A percentile compares a stretch with the other conserved stretches of the same genome.
Evolutionary conservation across 176 grass and related monocot genomes (phyloP).

Genomic region (Panicum miliaceum): DNA sequence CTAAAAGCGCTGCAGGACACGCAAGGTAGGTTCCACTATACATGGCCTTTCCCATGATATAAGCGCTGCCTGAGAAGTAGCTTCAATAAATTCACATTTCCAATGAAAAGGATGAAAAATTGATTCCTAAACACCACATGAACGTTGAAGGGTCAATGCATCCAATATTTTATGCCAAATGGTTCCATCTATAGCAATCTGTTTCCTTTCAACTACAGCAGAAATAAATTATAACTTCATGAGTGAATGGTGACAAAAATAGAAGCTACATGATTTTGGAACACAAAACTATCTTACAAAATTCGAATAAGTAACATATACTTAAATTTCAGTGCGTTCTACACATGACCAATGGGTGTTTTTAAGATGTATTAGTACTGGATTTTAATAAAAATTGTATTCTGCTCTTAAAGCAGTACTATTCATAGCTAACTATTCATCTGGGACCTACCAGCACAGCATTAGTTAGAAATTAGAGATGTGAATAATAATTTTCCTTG

Average conservation of each 20-base stretch:
- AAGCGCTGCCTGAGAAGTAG: constrained; percentile 29
- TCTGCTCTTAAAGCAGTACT: not conserved
- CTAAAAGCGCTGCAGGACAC: not conserved
- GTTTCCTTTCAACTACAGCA: not conserved
- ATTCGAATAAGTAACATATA: not conserved
- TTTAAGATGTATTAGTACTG: not conserved
- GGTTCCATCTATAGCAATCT: not conserved
- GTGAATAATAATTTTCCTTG: not conserved
- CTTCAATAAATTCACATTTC: constrained; percentile 29
- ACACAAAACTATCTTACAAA: constrained; percentile 8
- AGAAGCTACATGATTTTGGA: constrained; percentile 11
- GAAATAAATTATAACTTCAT: constrained; percentile 1
- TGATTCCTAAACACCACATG: not conserved
- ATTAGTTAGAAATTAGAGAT: not conserved
- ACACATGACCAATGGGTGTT: not conserved
- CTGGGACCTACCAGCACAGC: not conserved
- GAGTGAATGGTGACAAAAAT: not conserved
- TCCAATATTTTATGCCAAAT: constrained; percentile 19
- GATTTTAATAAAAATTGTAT: not conserved
- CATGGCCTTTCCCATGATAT: not conserved
- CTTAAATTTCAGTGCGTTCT: not conserved
- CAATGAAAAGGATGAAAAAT: constrained; percentile 17
- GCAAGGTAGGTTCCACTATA: not conserved
- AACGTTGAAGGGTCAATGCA: constrained; percentile 3
- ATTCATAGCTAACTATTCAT: not conserved